Conservation (phyloP, 768 basidiomycete species). For the Kwoniella newhampshirensis region DNA sequence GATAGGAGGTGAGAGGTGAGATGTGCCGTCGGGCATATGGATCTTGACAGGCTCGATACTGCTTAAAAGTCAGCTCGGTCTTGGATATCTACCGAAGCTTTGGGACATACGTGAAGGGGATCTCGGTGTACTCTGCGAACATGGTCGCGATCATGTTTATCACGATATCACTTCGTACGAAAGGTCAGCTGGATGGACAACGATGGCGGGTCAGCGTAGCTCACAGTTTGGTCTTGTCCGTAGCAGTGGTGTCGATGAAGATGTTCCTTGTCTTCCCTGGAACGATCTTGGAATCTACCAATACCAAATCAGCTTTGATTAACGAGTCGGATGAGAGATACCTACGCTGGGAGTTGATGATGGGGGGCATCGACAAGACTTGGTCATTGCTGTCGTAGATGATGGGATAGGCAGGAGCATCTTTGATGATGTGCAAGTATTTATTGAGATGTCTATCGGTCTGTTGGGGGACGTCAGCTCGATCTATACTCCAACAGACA, state of each 20-base stretch:
- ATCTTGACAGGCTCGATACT: conserved; percentile 94
- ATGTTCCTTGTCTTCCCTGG: conserved; percentile 87
- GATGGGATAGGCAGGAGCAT: conserved; percentile 94
- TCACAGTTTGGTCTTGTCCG: conserved; percentile 86
- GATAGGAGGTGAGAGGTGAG: conserved; percentile 76
- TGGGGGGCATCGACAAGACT: conserved; percentile 95
- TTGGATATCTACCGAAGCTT: neutral
- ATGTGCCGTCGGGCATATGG: conserved; percentile 71
- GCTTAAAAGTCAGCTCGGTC: neutral
- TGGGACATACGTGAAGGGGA: conserved; percentile 83
- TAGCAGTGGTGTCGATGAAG: conserved; percentile 96
- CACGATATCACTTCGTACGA: conserved; percentile 70
- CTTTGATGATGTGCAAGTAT: conserved; percentile 89
- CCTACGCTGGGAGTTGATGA: conserved; percentile 57
- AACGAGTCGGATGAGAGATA: no score
- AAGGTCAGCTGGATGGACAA: conserved; percentile 5
- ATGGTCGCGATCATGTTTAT: conserved; percentile 92
- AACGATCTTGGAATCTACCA: conserved; percentile 75
- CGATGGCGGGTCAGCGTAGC: neutral
- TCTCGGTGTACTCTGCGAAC: conserved; percentile 94
- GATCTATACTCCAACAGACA: neutral
- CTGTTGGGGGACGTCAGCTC: conserved; percentile 55
- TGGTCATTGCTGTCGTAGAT: conserved; percentile 87
- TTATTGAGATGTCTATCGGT: conserved; percentile 84
- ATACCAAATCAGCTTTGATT: conserved; percentile 2